Conservation (phyloP, 2,329 filamentous ascomycete species). For the Fusarium brachygibbosum region DNA sequence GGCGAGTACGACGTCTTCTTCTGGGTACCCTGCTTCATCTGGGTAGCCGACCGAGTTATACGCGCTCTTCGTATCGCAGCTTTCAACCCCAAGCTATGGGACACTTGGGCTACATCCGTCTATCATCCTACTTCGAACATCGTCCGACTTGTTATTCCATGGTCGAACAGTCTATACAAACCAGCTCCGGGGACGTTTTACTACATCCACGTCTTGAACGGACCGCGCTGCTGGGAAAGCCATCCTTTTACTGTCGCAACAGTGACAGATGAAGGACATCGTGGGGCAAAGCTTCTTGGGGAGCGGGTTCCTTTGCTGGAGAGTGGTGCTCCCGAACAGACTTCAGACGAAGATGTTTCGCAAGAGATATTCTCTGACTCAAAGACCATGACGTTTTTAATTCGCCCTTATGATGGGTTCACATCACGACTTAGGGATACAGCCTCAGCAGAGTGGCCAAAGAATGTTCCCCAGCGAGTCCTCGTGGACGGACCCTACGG, state of each 20-base stretch:
- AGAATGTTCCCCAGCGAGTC: conserved; percentile 51
- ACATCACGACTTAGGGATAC: conserved; percentile 55
- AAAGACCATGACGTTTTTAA: conserved; percentile 57
- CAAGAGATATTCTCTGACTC: conserved; percentile 4
- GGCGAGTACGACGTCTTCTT: conserved; percentile 64
- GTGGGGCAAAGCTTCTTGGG: conserved; percentile 39
- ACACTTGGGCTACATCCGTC: conserved; percentile 52
- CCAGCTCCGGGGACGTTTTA: conserved; percentile 60
- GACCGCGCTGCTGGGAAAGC: conserved; percentile 61
- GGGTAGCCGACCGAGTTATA: conserved; percentile 63
- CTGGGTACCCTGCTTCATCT: conserved; percentile 64
- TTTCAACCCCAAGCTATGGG: conserved; percentile 58
- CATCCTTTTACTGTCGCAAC: conserved; percentile 64
- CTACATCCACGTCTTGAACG: conserved; percentile 60
- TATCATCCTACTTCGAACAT: conserved; percentile 59
- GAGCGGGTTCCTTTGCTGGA: conserved; percentile 55
- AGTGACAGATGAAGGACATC: conserved; percentile 36
- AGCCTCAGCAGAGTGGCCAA: conserved; percentile 47
- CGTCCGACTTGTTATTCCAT: conserved; percentile 57
- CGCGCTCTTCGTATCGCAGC: conserved; percentile 59
- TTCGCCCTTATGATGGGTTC: conserved; percentile 62
- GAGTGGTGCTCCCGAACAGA: conserved; percentile 1
- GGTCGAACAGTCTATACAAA: conserved; percentile 51
- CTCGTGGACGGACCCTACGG: conserved; percentile 63
- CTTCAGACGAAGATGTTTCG: neutral